Base-by-base conservation (phyloP, 2,329 filamentous ascomycete species). In the Pseudocercospora macadamiae region DNA sequence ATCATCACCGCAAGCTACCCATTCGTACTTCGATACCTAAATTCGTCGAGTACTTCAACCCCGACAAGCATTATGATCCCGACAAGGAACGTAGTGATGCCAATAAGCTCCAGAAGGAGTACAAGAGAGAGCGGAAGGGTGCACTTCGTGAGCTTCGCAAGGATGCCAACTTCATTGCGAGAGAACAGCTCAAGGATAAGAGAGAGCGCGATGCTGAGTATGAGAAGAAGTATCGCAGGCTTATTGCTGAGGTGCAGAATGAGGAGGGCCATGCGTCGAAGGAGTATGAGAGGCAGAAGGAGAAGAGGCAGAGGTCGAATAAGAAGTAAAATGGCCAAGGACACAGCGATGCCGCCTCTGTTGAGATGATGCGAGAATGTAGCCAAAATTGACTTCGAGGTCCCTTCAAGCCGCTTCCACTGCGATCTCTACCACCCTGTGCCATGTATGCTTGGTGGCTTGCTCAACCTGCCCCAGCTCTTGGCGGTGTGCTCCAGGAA, bases 41-140 rank as follows among this genome's bases (percentile, higher is more conserved):
- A 76, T 99, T 97, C 78, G 95, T 97, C 78, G 93, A 97, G 73
- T 83, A 85, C 58, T 99, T 92, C 83, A 95, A 96, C 75, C 95
- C 95, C 2, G 86, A 90, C 79, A 93, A 92, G 79, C 95, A 97
- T 83, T 97, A 99, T 84, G 96, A 99, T 73, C 92, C 92, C 0
- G 90, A 99, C 76, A 88, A 88, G 66, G 92, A 96, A 76, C 90
- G 95, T 30, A 88, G 90, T 19, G 92, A 97, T 71, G 77, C 89
- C 62, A 87, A 87, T 71, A 95, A 93, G 76, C 83, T 99, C 71
- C 88, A 87, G 78, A 88, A 88, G 63, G 93, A 97, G 80, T 90
- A 93, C 84, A 96, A 96, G 86, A 86, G 89, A 72, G 95, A 99
- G 83, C 85, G 86, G 75, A 99, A 99, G 85, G 93, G 93, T 1